phyloP scores from a whole-genome alignment of 2,329 filamentous ascomycete genomes.

The Cercospora citrullina region DNA sequence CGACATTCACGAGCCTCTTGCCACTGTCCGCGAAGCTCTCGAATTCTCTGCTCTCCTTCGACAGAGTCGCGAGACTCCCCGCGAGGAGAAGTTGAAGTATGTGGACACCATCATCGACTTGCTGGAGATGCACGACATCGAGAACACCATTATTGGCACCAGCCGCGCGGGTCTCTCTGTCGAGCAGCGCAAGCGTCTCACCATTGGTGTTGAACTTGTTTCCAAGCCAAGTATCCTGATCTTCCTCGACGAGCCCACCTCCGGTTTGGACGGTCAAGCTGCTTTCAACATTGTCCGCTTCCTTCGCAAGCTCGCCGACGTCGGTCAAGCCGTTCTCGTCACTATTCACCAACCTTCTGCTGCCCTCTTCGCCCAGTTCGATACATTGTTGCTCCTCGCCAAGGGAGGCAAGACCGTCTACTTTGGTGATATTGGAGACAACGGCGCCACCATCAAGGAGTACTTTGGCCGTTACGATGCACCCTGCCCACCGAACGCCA shows the following conservation, averaged over 20 bases:
- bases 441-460: conserved; percentile 44
- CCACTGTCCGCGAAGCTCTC: conserved; percentile 66
- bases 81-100: conserved; percentile 65
- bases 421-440: conserved; percentile 59
- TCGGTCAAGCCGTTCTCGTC: conserved; percentile 66
- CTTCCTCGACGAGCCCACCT: conserved; percentile 63
- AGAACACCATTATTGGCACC: conserved; percentile 63
- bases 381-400: conserved; percentile 64
- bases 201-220: conserved; percentile 59
- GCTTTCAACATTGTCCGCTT: conserved; percentile 67
- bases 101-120: conserved; percentile 64
- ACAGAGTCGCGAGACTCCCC: conserved; percentile 58
- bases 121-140: conserved; percentile 67
- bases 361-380: conserved; percentile 66
- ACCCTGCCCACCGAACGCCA: conserved; percentile 52
- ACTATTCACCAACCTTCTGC: conserved; percentile 70
- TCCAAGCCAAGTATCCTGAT: conserved; percentile 61
- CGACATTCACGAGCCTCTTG: conserved; percentile 66
- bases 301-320: conserved; percentile 64
- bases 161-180: conserved; percentile 55
- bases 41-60: conserved; percentile 66
- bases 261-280: conserved; percentile 63
- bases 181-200: conserved; percentile 59
- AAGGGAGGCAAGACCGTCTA: conserved; percentile 66
- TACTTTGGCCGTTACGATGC: conserved; percentile 58